Base-by-base conservation (phyloP, 805 yeast genomes). In the Pichia nakasei region DNA sequence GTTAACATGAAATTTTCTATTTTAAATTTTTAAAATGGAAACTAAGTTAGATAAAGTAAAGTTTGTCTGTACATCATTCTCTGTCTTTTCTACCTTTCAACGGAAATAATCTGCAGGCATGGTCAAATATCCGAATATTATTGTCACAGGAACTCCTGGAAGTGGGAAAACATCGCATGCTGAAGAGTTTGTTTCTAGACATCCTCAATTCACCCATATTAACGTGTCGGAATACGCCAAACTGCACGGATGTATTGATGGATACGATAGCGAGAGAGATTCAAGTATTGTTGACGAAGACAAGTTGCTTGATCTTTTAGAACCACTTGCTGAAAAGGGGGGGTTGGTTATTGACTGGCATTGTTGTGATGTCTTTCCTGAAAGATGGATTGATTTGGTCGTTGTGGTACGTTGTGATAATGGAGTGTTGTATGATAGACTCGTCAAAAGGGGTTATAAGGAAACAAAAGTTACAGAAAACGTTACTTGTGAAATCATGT, bases 401-500 rank as follows among this genome's bases (percentile, higher is more conserved):
- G 83, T 88, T 34, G 98, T 93, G 1, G 69, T 93, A 44, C 72
- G 89, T 51, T 80, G 95, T 37, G 83, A 85, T 56, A 87, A 85
- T 55, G 65, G 79, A 15, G 62, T 69, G 1, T 72, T 93, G 22
- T 83, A 73, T 61, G 95, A 87, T 42, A 72, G 99, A 54, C 68
- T 93, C 52, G 68, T 70, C 48, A 73, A 76, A 47, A 75, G 98
- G 61, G 83, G 81, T 7, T 93, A 93, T 59, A 78, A 82, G 43
- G 82, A 85, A 48, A 71, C 74, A 48, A 93, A 93, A 64, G 77
- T 93, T 50, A 82, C 81, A 45, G 99, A 93, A 56, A 93, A 93
- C 59, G 66, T 93, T 37, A 98, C 93, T 61, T 94, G 95, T 47
- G 99, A 93, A 64, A 93, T 93, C 51, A 93, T 93, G 97, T 91